Evolutionary conservation across 2,329 filamentous ascomycete species (phyloP).

Genomic region (Colletotrichum cereale): DNA sequence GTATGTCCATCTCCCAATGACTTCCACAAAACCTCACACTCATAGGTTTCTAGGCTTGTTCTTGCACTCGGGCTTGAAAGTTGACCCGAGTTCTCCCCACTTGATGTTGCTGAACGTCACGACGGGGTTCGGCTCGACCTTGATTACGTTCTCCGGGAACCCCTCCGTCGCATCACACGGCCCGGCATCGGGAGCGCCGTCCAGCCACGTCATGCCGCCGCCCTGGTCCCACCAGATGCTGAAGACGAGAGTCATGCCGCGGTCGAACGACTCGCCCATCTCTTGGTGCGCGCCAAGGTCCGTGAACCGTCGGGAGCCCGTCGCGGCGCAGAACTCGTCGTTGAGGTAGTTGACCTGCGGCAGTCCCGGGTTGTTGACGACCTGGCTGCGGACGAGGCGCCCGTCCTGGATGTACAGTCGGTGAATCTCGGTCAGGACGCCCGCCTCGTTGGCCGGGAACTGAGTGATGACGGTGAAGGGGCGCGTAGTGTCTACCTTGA

Average conservation of each 20-base stretch:
- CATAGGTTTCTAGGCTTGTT: conserved; percentile 25
- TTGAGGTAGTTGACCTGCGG: conserved; percentile 53
- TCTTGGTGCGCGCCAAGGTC: conserved; percentile 56
- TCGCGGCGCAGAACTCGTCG: conserved; percentile 52
- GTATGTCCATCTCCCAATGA: neutral
- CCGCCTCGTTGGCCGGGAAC: conserved; percentile 55
- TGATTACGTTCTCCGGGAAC: conserved; percentile 60
- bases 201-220: conserved; percentile 67
- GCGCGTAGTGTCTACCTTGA: conserved; percentile 52
- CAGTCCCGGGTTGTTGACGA: conserved; percentile 46
- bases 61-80: conserved; percentile 49
- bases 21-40: neutral
- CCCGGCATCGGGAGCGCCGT: conserved; percentile 57
- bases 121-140: conserved; percentile 60
- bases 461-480: conserved; percentile 63
- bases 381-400: conserved; percentile 59
- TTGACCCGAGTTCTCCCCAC: conserved; percentile 72
- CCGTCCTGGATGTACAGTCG: conserved; percentile 64
- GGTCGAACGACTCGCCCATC: conserved; percentile 59
- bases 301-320: conserved; percentile 47
- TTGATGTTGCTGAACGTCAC: conserved; percentile 69
- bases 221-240: conserved; percentile 66
- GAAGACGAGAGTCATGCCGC: conserved; percentile 65
- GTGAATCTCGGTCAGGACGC: conserved; percentile 58
- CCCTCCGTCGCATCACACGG: conserved; percentile 68